Conservation (phyloP, 2,329 filamentous ascomycete genomes). For the Ophiosphaerella narmari region DNA sequence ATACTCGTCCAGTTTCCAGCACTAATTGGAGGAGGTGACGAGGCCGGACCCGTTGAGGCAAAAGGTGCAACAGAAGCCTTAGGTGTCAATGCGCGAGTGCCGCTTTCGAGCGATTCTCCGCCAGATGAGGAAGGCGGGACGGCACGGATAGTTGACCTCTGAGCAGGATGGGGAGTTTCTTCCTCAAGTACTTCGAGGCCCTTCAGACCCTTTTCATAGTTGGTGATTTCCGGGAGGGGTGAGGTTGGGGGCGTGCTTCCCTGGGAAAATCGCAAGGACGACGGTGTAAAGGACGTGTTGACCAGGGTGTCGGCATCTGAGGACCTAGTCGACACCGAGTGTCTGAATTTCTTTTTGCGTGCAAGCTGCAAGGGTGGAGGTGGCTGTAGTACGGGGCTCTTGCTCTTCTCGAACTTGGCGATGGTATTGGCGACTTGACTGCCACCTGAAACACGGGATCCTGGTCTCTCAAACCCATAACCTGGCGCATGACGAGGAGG, state of each 20-base stretch:
- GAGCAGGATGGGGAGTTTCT: constrained; percentile 27
- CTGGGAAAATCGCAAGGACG: constrained; percentile 46
- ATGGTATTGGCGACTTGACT: constrained; percentile 45
- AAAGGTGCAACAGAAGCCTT: constrained; percentile 43
- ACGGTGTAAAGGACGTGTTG: constrained; percentile 43
- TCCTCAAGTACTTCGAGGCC: constrained; percentile 43
- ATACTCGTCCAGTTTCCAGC: constrained; percentile 35
- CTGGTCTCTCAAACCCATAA: constrained; percentile 46
- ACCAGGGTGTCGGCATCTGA: constrained; percentile 47
- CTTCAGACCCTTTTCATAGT: constrained; percentile 37
- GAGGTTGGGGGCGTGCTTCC: constrained; percentile 47
- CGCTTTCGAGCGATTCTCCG: constrained; percentile 32
- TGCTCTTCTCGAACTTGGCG: constrained; percentile 43
- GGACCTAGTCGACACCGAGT: constrained; percentile 44
- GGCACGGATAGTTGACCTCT: constrained; percentile 43
- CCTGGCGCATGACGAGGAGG: constrained; percentile 45
- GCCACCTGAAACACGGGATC: constrained; percentile 46
- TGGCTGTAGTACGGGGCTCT: constrained; percentile 36
- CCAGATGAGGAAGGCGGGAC: constrained; percentile 45
- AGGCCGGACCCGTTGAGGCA: constrained; percentile 37
- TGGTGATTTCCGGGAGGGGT: constrained; percentile 34
- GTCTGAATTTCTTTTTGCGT: constrained; percentile 41
- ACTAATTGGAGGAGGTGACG: constrained; percentile 28
- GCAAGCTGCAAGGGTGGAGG: constrained; percentile 35
- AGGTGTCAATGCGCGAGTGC: constrained; percentile 42